These are phyloP conservation scores for Fusarium albosuccineum DNA, from an alignment of 2,329 filamentous ascomycete genomes.

Conservation along the genomic window DNA sequence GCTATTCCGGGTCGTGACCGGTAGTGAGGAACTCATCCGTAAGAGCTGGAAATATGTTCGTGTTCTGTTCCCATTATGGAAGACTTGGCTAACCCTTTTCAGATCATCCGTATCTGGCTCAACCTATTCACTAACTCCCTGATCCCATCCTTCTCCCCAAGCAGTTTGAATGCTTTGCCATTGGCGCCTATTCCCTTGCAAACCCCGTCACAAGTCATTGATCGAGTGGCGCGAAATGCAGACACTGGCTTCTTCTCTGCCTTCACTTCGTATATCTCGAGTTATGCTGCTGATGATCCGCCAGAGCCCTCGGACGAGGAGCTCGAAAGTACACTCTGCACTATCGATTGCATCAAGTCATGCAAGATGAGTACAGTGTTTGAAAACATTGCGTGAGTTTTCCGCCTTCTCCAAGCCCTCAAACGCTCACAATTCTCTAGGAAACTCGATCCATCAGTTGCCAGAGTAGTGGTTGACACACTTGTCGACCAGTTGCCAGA, in stretches of 20 bases:
- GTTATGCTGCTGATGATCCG: slow-evolving; percentile 97
- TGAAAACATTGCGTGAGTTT: slow-evolving; percentile 80
- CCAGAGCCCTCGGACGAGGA: slow-evolving; percentile 98
- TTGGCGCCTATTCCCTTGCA: slow-evolving; percentile 89
- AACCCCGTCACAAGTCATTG: slow-evolving; percentile 91
- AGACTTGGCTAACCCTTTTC: slow-evolving; percentile 40
- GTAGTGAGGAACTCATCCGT: slow-evolving; percentile 82
- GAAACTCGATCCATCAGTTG: slow-evolving; percentile 52
- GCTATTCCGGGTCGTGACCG: slow-evolving; percentile 91
- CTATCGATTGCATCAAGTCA: slow-evolving; percentile 92
- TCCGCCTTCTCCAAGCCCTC: not conserved
- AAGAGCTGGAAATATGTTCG: slow-evolving; percentile 84
- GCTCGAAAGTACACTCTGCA: slow-evolving; percentile 93
- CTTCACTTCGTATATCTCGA: slow-evolving; percentile 97
- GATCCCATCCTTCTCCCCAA: slow-evolving; percentile 81
- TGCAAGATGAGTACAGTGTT: slow-evolving; percentile 89
- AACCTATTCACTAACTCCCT: slow-evolving; percentile 97
- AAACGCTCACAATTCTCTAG: slow-evolving; percentile 42
- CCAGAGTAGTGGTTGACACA: slow-evolving; percentile 68
- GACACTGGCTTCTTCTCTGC: slow-evolving; percentile 93
- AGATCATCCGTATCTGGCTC: slow-evolving; percentile 92
- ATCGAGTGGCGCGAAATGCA: slow-evolving; percentile 80
- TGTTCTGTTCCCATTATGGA: slow-evolving; percentile 32
- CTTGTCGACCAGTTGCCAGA: slow-evolving; percentile 90
- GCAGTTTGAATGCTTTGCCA: slow-evolving; percentile 73